Base-by-base conservation (phyloP, 495 filamentous ascomycete genomes). In the Aeminium ludgeri region DNA sequence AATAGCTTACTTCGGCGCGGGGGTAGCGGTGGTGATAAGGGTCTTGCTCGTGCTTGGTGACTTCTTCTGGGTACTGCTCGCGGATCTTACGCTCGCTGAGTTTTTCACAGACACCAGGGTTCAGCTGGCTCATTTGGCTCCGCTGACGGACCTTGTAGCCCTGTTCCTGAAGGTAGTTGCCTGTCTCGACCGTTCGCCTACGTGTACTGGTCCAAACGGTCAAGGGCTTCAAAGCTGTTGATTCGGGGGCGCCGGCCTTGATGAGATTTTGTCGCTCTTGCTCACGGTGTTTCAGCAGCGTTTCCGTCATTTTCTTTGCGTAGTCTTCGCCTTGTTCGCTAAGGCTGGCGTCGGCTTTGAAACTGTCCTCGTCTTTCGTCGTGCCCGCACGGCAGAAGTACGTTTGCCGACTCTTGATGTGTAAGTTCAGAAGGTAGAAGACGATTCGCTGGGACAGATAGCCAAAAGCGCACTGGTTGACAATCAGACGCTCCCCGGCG, bases 1-100 rank as follows among this genome's bases (percentile, higher is more conserved):
- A 41, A n/a, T 30, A 15, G 44, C 70, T 54, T 66, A 86, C 86
- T 68, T 99, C 89, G 31, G 87, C 89, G 36, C 89, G 71, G 20
- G 89, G 89, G 55, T 95, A 99, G 29, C 89, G 73, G 55, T 99
- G 89, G 55, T 99, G 89, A 53, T 96, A 99, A 6, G 91, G 89
- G 58, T 99, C 89, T 35, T 78, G 65, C 55, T 94, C 82, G 56
- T 99, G 89, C 64, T 87, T 94, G 36, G 72, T 65, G 20, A 93
- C 83, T 56, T 99, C 91, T 13, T 91, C 80, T 1, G 87, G 80
- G 52, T 80, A 93, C 38, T 85, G 67, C 49, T 67, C 55, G 42
- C 82, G 73, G 44, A 99, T 92, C 29, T 67, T 73, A n/a, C 59
- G 68, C 58, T 95, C 83, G 10, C 72, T 74, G 63, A 93, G 78